phyloP scores from a whole-genome alignment of 1,284 basidiomycete genomes.

The Leccinum pachyderme region DNA sequence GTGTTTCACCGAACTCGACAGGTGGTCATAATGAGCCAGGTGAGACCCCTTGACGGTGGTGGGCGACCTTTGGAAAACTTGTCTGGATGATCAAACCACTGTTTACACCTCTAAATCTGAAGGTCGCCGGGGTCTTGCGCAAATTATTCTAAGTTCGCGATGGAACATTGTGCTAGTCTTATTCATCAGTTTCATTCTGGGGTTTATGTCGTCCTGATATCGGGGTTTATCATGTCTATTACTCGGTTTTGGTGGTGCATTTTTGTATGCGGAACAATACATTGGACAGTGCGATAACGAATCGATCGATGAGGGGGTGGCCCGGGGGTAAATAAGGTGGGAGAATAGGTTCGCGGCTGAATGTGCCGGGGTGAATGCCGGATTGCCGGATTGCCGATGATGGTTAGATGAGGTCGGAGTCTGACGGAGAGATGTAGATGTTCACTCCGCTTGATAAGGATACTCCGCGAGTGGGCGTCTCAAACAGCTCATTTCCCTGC shows the following conservation, averaged over 20 bases:
- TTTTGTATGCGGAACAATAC: slow-evolving; percentile 21
- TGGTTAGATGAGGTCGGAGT: slow-evolving; percentile 27
- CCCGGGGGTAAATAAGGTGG: background rate
- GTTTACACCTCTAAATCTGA: slow-evolving; percentile 49
- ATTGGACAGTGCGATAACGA: background rate
- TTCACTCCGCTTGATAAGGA: slow-evolving; percentile 25
- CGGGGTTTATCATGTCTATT: slow-evolving; percentile 10
- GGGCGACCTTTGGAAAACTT: slow-evolving; percentile 55
- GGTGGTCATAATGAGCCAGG: slow-evolving; percentile 17
- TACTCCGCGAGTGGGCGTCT: slow-evolving; percentile 36
- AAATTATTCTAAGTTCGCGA: slow-evolving; percentile 37
- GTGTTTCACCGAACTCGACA: slow-evolving; percentile 7
- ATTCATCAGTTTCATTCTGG: slow-evolving; percentile 22
- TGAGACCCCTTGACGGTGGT: slow-evolving; percentile 47
- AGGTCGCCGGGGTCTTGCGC: slow-evolving; percentile 57
- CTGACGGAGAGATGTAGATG: slow-evolving; percentile 5
- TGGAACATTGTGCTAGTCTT: slow-evolving; percentile 16
- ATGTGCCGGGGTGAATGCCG: slow-evolving; percentile 18
- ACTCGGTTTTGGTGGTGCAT: background rate
- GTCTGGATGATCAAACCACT: slow-evolving; percentile 45
- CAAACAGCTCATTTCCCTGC: slow-evolving; percentile 30
- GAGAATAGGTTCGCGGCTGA: slow-evolving; percentile 30
- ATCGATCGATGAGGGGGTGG: background rate
- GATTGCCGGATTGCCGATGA: slow-evolving; percentile 27
- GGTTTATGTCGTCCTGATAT: slow-evolving; percentile 24